Conservation (phyloP, 1,139 yeast species). For the Yamadazyma jaroonii region DNA sequence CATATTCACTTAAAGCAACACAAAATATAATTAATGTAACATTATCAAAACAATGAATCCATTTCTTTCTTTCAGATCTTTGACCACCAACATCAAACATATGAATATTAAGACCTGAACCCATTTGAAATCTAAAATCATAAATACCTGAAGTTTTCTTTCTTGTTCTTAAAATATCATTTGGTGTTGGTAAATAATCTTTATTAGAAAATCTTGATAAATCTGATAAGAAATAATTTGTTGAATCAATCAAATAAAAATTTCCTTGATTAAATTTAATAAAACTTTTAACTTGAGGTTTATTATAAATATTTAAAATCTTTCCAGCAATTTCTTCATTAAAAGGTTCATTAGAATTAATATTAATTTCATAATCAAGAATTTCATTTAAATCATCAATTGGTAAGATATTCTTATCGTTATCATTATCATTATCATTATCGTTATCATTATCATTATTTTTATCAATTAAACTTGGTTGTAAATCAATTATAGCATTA, state of each 20-base stretch:
- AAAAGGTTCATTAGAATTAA: conserved; percentile 46
- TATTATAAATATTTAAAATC: conserved; percentile 51
- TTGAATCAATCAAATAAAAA: conserved; percentile 85
- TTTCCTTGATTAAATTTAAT: conserved; percentile 63
- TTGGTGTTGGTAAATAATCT: conserved; percentile 67
- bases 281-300: conserved; percentile 55
- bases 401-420: conserved; percentile 19
- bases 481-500: conserved; percentile 51
- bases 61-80: conserved; percentile 86
- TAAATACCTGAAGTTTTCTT: conserved; percentile 92
- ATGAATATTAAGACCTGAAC: conserved; percentile 67
- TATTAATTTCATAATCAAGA: conserved; percentile 46
- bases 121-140: conserved; percentile 78
- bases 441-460: conserved; percentile 6
- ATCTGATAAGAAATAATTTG: conserved; percentile 73
- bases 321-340: conserved; percentile 43
- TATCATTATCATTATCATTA: conserved; percentile 5
- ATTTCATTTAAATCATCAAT: conserved; percentile 47
- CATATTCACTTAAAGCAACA: conserved; percentile 87
- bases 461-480: conserved; percentile 48
- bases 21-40: conserved; percentile 88
- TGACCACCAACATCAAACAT: conserved; percentile 95
- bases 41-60: conserved; percentile 95
- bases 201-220: conserved; percentile 59
- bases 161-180: conserved; percentile 82